Percentiles rank a stretch among this genome's conserved stretches.
phyloP scores from a whole-genome alignment of 192 early-diverging fungal species.

The Jimgerdemannia flammicorona region DNA sequence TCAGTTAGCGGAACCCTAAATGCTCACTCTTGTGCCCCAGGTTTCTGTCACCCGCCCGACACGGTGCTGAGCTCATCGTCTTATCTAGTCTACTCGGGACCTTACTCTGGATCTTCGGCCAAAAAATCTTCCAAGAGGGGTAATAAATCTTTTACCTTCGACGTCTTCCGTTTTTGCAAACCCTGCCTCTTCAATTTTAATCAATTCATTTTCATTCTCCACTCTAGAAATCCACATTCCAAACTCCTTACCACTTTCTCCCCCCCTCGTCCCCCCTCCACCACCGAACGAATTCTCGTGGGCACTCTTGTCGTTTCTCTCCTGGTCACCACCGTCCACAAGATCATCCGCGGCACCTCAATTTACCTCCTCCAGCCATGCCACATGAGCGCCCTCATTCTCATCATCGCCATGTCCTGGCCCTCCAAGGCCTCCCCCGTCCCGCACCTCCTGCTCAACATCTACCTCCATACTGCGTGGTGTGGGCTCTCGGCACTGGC shows the following conservation, averaged over 20 bases:
- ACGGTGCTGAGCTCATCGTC: conserved; percentile 40
- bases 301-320: conserved; percentile 30
- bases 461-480: conserved; percentile 58
- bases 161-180: background rate
- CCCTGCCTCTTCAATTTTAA: conserved; percentile 3
- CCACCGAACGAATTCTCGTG: conserved; percentile 27
- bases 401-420: conserved; percentile 38
- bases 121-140: background rate
- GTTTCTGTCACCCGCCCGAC: conserved; percentile 48
- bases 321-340: conserved; percentile 35
- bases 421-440: conserved; percentile 33
- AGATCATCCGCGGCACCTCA: conserved; percentile 32
- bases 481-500: conserved; percentile 44
- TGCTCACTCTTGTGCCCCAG: background rate
- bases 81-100: conserved; percentile 32
- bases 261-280: conserved; percentile 24
- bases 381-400: conserved; percentile 45
- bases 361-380: conserved; percentile 54
- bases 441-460: conserved; percentile 41
- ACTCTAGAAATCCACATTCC: background rate
- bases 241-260: conserved; percentile 21
- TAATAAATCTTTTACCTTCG: background rate
- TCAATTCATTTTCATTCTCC: background rate
- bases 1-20: too few species aligned
- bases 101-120: conserved; percentile 30